These are phyloP conservation scores for Actinomortierella wolfii DNA, from an alignment of 371 early-diverging fungal species.

Conservation along the genomic window DNA sequence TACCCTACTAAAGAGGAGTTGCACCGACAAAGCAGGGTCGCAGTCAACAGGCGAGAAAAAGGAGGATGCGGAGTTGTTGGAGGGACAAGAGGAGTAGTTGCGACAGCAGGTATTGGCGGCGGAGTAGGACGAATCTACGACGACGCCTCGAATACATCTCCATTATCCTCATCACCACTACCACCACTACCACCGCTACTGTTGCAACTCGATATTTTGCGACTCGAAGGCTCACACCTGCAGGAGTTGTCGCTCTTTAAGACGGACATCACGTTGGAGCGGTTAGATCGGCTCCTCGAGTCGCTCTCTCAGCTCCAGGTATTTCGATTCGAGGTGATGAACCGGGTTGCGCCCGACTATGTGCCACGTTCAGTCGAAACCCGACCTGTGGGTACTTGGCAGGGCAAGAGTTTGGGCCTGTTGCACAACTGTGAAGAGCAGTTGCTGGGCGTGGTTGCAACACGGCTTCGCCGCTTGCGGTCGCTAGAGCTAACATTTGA, in stretches of 20 bases:
- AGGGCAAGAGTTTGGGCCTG: no score
- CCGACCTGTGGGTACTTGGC: no score
- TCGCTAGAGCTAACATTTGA: conserved; percentile 11
- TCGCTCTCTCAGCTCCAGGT: conserved; percentile 27
- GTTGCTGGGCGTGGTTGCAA: conserved; percentile 15
- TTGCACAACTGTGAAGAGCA: not conserved
- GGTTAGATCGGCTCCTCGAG: conserved; percentile 25
- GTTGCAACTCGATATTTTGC: conserved; percentile 21
- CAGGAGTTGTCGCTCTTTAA: conserved; percentile 14
- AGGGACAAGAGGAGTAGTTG: no score
- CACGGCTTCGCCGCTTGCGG: conserved; percentile 10
- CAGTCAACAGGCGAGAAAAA: conserved; percentile 1
- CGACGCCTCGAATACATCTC: no score
- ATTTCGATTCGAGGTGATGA: conserved; percentile 38
- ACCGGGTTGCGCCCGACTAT: conserved; percentile 12
- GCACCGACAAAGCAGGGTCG: conserved; percentile 1
- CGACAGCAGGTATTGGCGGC: no score
- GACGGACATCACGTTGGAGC: conserved; percentile 34
- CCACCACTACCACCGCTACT: conserved; percentile 17
- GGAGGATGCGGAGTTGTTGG: no score
- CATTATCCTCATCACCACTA: conserved; percentile 3
- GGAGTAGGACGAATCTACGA: no score
- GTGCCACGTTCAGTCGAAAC: conserved; percentile 2
- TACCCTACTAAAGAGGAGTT: no score
- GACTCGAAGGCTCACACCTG: conserved; percentile 21